Evolutionary conservation across 805 yeast species (phyloP), one percentile per base, ranked within the genome.

Genomic region (Hermanozyma aechmeae): DNA sequence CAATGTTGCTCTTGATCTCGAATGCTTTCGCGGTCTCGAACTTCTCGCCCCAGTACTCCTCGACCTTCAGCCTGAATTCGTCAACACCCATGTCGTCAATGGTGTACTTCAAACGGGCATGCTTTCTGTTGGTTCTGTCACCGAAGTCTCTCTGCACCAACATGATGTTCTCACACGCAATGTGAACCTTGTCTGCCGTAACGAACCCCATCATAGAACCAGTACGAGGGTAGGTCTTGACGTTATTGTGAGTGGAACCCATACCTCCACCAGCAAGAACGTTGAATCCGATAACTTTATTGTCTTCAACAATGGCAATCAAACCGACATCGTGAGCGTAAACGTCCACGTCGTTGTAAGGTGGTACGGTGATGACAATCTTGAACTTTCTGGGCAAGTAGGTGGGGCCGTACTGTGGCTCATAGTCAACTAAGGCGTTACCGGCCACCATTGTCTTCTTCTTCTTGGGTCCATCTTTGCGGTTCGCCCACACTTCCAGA

Each of bases 161-260:
- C 92, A 89, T 79, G 42, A 89, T 71, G 65, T 83, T 83, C 58
- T 89, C 96, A 56, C 95, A 83, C 13, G 79, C 95, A 29, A 70
- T 57, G 37, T 74, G 76, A 27, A 84, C 68, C 53, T 85, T 72
- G 28, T 78, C 87, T 36, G 65, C 65, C 4, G 73, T 40, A 27
- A 78, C 76, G 49, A 62, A 89, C 16, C 97, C 97, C 41, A 89
- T 71, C 58, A 75, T 61, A 13, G 95, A 79, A 38, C 95, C 97
- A 5, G 95, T 74, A 61, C 97, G 74, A 46, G 97, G 97, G 53
- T 89, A 89, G 0, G 97, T 89, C 69, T 89, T 89, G 50, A 79
- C 80, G 65, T 89, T 89, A 70, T 87, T 89, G 56, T 89, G 97
- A 10, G 97, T 89, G 24, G 94, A 74, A 47, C 97, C 97, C 97